phyloP scores from a whole-genome alignment of 768 basidiomycete genomes.

The Phlebiopsis flavidoalba region DNA sequence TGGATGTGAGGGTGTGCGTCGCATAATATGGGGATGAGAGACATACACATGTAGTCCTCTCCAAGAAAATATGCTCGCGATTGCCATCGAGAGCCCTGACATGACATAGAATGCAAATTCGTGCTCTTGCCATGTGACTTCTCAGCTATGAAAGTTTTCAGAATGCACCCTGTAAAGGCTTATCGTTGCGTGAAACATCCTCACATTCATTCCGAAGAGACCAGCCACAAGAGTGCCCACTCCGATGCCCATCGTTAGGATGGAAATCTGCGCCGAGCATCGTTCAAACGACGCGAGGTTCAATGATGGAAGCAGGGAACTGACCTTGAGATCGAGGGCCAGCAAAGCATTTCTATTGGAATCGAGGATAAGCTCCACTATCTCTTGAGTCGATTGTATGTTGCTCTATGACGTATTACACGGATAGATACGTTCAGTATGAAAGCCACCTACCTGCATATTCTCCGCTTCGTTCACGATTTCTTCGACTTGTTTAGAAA shows the following conservation, averaged over 20 bases:
- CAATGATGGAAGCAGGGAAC: slow-evolving; percentile 9
- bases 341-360: slow-evolving; percentile 91
- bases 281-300: neutral
- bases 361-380: slow-evolving; percentile 93
- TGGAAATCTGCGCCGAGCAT: slow-evolving; percentile 61
- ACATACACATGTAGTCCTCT: slow-evolving; percentile 18
- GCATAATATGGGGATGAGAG: neutral
- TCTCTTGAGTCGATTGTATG: slow-evolving; percentile 96
- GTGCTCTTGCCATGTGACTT: slow-evolving; percentile 23
- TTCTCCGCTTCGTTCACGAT: slow-evolving; percentile 91
- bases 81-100: slow-evolving; percentile 15
- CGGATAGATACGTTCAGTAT: neutral
- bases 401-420: slow-evolving; percentile 34
- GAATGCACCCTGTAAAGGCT: neutral
- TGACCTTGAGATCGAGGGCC: slow-evolving; percentile 84
- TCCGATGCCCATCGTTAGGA: slow-evolving; percentile 89
- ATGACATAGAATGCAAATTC: slow-evolving; percentile 22
- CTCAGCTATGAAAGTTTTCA: slow-evolving; percentile 26
- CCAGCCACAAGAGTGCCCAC: slow-evolving; percentile 87
- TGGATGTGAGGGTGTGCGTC: neutral
- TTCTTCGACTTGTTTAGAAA: slow-evolving; percentile 95
- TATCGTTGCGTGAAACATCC: slow-evolving; percentile 21
- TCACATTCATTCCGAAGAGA: slow-evolving; percentile 94
- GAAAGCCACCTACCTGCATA: slow-evolving; percentile 52
- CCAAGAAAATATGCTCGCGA: slow-evolving; percentile 17